Evolutionary conservation across 306 rosid genomes (phyloP).

Genomic region (Castanospermum australe): DNA sequence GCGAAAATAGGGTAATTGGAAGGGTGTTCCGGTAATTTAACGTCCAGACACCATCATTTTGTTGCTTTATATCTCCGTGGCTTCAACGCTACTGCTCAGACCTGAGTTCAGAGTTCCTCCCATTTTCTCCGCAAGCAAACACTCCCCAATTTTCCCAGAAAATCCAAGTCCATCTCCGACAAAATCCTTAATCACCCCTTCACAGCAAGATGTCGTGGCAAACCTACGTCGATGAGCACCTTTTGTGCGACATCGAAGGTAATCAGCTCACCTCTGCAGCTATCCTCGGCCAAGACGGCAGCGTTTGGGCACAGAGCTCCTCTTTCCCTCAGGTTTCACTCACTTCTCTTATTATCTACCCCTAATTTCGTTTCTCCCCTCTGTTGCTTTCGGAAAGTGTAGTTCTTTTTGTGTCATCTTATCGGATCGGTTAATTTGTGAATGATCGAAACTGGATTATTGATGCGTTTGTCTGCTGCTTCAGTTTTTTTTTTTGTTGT

Average conservation of each 20-base stretch:
- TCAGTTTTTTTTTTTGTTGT: neutral
- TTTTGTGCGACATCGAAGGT: constrained; percentile 60
- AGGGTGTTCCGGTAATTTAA: constrained; percentile 21
- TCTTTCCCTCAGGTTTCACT: constrained; percentile 55
- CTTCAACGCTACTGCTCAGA: constrained; percentile 13
- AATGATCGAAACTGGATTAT: neutral
- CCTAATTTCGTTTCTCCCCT: neutral
- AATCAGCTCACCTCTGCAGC: constrained; percentile 55
- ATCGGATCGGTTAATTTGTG: neutral
- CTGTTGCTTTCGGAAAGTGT: neutral
- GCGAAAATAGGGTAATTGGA: neutral
- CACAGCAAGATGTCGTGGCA: constrained; percentile 60
- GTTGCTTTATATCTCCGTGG: neutral
- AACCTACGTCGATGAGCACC: constrained; percentile 67
- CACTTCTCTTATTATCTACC: neutral
- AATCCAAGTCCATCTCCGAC: neutral
- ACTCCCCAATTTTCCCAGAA: neutral
- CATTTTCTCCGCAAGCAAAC: constrained; percentile 3
- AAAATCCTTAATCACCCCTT: neutral
- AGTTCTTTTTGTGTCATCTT: neutral
- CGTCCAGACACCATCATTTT: neutral
- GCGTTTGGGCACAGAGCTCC: constrained; percentile 70
- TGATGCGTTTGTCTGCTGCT: neutral
- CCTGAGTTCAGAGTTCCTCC: neutral
- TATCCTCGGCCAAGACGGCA: constrained; percentile 66